Evolutionary conservation across 441 rosid genomes (phyloP).

Genomic region (Sinapis alba): DNA sequence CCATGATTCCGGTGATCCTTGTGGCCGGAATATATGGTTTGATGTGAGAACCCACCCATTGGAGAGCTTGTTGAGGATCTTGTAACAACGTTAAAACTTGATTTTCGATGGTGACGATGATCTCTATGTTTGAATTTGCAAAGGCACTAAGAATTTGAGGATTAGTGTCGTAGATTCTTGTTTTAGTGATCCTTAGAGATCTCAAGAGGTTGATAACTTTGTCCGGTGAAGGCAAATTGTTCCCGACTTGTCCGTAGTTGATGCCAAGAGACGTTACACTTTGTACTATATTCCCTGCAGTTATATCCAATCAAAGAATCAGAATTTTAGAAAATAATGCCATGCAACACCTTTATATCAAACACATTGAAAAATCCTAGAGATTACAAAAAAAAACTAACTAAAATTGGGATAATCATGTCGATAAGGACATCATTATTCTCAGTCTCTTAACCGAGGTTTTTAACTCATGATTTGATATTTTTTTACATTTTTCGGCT

Average conservation of each 20-base stretch:
- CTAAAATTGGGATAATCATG: background rate
- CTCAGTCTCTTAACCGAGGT: no score
- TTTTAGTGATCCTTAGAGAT: slow-evolving; percentile 54
- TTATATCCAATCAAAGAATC: slow-evolving; percentile 11
- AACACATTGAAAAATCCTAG: background rate
- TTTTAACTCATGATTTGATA: no score
- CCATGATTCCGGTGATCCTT: slow-evolving; percentile 63
- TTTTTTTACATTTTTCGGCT: no score
- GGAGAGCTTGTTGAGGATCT: slow-evolving; percentile 68
- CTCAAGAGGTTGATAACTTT: slow-evolving; percentile 56
- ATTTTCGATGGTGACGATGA: slow-evolving; percentile 68
- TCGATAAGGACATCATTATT: no score
- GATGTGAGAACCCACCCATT: slow-evolving; percentile 61
- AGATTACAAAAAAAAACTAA: background rate
- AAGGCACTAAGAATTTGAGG: slow-evolving; percentile 60
- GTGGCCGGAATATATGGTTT: slow-evolving; percentile 66
- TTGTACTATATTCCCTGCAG: slow-evolving; percentile 50
- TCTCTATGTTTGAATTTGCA: slow-evolving; percentile 56
- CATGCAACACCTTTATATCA: background rate
- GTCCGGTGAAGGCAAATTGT: slow-evolving; percentile 62
- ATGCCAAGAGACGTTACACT: slow-evolving; percentile 64
- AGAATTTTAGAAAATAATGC: background rate
- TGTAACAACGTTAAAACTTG: slow-evolving; percentile 47
- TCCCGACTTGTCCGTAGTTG: slow-evolving; percentile 72
- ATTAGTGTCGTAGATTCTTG: slow-evolving; percentile 72